Base-by-base conservation (phyloP, 352 stramenopile species). In the Pythium coloratum region DNA sequence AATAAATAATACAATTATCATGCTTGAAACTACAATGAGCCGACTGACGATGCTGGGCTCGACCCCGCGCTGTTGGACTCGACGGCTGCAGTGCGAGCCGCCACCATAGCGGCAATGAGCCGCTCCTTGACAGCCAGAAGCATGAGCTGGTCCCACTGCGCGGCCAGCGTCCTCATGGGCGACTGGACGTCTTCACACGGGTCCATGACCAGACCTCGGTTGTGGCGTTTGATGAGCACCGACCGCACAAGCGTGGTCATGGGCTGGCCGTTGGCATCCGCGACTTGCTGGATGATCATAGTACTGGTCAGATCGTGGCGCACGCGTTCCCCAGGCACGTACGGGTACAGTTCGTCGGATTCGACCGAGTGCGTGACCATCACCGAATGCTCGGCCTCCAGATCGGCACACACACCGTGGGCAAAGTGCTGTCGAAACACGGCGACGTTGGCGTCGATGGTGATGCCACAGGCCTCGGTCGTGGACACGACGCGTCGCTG, bases 341-440 rank as follows among this genome's bases (percentile, higher is more conserved):
- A 70, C 36, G 64, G 64, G 46, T 70, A 70, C 32, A 70, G n/a
- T 26, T 38, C 64, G 13, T 70, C 64, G 14, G n/a, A 38, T 18
- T 60, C 64, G 34, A 70, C 56, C 0, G 33, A 47, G 13, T 71
- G 40, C 12, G 53, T 50, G n/a, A 49, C 42, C 12, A 66, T 13
- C 1, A 71, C 26, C 24, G 50, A 58, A 36, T 71, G 64, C 42
- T 66, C 42, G 9, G 24, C 12, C 13, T 40, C 38, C 33, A 61
- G 32, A 6, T 60, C 55, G 13, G 24, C 30, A 16, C 36, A 32
- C 16, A n/a, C 30, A 33, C 53, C 64, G 8, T 46, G 14, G 33
- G 51, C 13, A 51, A 67, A 67, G 18, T 50, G 20, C 54, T 68
- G 44, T 13, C 38, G 44, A 33, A 68, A 68, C 4, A 61, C 28